These are phyloP conservation scores for Senna tora DNA, from an alignment of 306 rosid species.

Conservation along the genomic window DNA sequence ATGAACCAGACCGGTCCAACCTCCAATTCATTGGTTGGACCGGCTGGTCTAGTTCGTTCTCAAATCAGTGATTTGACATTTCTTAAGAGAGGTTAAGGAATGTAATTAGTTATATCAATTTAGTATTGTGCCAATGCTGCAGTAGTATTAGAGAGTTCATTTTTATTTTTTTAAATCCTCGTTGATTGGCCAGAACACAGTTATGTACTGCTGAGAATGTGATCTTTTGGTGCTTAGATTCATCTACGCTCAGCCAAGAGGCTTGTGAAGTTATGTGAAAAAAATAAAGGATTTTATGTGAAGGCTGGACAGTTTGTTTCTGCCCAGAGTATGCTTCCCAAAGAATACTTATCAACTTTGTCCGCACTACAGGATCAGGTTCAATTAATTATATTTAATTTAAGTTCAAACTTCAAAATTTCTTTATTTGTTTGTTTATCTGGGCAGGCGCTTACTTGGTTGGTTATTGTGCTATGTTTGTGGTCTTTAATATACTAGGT, in stretches of 20 bases:
- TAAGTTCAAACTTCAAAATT: neutral
- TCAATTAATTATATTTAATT: conserved; percentile 19
- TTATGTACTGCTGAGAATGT: conserved; percentile 29
- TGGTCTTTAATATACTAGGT: conserved; percentile 59
- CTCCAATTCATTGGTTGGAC: too few species aligned
- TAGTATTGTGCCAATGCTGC: neutral
- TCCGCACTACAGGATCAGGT: conserved; percentile 86
- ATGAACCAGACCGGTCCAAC: too few species aligned
- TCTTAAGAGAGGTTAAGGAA: too few species aligned
- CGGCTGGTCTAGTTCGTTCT: too few species aligned
- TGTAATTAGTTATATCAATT: too few species aligned
- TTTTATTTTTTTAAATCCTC: neutral
- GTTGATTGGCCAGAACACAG: neutral
- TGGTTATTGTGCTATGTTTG: conserved; percentile 37
- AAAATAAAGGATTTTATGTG: conserved; percentile 86
- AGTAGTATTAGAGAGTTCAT: neutral
- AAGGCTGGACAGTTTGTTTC: conserved; percentile 93
- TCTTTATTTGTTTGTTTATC: neutral
- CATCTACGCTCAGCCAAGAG: conserved; percentile 81
- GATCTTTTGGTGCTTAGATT: conserved; percentile 52
- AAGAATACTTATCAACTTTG: conserved; percentile 73
- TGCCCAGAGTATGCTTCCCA: conserved; percentile 68
- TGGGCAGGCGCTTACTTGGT: conserved; percentile 14
- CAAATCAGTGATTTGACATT: too few species aligned
- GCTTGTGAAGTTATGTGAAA: conserved; percentile 71